These are phyloP conservation scores for Pseudevernia furfuracea DNA, from an alignment of 495 filamentous ascomycete species.

Conservation along the genomic window DNA sequence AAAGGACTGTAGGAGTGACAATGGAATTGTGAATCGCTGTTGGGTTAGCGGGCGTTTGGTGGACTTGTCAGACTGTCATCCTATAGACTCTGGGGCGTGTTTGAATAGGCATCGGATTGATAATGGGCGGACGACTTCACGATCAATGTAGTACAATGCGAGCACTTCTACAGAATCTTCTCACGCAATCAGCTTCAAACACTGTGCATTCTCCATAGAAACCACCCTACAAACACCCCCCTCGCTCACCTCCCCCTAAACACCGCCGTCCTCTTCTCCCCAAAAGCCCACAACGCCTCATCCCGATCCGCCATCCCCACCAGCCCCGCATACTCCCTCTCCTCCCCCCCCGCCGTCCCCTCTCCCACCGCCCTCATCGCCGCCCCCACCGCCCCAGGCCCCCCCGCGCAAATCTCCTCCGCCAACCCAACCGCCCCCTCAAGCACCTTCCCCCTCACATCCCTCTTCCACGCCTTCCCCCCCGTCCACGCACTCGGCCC, in stretches of 20 bases:
- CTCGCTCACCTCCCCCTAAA: slow-evolving; percentile 18
- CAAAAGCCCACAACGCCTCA: slow-evolving; percentile 35
- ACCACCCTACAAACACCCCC: not conserved
- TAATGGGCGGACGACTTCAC: not conserved
- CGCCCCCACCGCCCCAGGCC: slow-evolving; percentile 67
- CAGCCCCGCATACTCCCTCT: slow-evolving; percentile 69
- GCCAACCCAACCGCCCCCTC: slow-evolving; percentile 71
- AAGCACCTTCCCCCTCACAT: slow-evolving; percentile 57
- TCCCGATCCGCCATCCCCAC: slow-evolving; percentile 45
- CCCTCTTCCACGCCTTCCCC: slow-evolving; percentile 31
- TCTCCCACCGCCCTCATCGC: slow-evolving; percentile 56
- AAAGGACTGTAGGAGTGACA: slow-evolving; percentile 16
- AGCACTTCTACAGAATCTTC: not conserved
- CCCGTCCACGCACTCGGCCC: slow-evolving; percentile 20
- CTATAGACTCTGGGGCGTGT: not conserved
- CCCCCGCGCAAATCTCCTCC: slow-evolving; percentile 75
- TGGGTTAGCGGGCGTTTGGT: slow-evolving; percentile 1
- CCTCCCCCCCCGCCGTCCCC: slow-evolving; percentile 59
- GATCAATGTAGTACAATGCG: not conserved
- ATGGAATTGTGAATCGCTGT: not conserved
- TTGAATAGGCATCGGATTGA: not conserved
- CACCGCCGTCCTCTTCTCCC: slow-evolving; percentile 25
- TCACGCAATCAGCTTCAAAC: not conserved
- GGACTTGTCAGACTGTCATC: not conserved
- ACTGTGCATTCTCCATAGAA: not conserved